Conservation (phyloP, 2,329 filamentous ascomycete species). For the Epichloe glyceriae region DNA sequence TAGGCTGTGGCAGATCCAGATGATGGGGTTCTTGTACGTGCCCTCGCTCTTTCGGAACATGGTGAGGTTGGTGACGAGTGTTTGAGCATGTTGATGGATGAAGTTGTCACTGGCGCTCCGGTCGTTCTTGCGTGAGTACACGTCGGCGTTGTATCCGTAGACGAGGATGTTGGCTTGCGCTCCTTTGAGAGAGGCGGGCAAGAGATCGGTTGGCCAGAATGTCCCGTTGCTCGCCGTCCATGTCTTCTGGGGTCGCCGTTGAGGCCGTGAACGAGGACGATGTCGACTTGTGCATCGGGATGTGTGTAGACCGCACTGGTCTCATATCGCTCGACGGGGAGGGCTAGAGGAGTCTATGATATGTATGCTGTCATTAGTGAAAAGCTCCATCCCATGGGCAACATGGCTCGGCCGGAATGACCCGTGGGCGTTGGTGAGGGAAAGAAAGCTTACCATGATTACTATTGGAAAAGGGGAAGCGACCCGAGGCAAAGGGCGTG, state of each 20-base stretch:
- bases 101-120: conserved; percentile 51
- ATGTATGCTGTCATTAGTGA: neutral
- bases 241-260: conserved; percentile 51
- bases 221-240: conserved; percentile 45
- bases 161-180: conserved; percentile 52
- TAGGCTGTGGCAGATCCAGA: conserved; percentile 64
- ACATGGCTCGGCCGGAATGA: too few relatives aligned
- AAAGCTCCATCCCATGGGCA: neutral
- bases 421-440: neutral
- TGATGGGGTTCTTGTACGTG: conserved; percentile 50
- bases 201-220: conserved; percentile 58
- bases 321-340: conserved; percentile 33
- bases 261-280: conserved; percentile 59
- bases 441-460: neutral
- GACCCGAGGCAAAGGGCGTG: neutral
- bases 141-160: conserved; percentile 64
- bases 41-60: conserved; percentile 47
- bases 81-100: conserved; percentile 60
- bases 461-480: neutral
- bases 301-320: conserved; percentile 46
- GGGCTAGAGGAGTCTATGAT: neutral
- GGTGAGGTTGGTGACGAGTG: conserved; percentile 48
- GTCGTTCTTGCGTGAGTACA: conserved; percentile 34
- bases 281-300: conserved; percentile 45
- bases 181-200: conserved; percentile 45